Conservation (phyloP, 1,284 basidiomycete species). For the Fomitiporia mediterranea region DNA sequence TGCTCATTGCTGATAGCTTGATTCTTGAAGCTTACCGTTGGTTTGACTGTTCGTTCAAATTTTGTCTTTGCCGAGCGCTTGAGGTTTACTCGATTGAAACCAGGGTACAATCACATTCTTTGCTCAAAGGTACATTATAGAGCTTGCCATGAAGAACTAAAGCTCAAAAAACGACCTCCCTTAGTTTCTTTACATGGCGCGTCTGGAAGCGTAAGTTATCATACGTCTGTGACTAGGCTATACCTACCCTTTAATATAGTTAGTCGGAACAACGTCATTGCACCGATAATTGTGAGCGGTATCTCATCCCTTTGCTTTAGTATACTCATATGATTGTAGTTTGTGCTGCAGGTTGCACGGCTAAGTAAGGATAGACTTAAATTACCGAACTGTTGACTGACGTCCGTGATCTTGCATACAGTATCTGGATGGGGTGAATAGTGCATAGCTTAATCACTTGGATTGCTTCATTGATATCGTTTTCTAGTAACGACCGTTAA, state of each 20-base stretch:
- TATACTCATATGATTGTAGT: background rate
- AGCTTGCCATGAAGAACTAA: background rate
- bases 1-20: background rate
- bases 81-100: background rate
- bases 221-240: background rate
- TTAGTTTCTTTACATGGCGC: constrained; percentile 18
- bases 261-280: constrained; percentile 11
- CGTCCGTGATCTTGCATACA: background rate
- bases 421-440: constrained; percentile 19
- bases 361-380: constrained; percentile 1
- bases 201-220: constrained; percentile 16
- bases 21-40: constrained; percentile 13
- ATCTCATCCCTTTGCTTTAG: no score
- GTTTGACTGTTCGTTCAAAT: constrained; percentile 8
- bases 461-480: background rate
- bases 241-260: constrained; percentile 2
- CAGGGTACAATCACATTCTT: constrained; percentile 19
- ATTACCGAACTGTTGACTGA: background rate
- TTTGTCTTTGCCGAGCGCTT: background rate
- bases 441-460: background rate
- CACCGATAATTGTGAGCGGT: constrained; percentile 8
- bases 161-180: background rate
- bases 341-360: constrained; percentile 6
- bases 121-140: constrained; percentile 10
- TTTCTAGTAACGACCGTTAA: constrained; percentile 14